Base-by-base conservation (phyloP, 306 rosid species). In the Castanopsis chinensis region DNA sequence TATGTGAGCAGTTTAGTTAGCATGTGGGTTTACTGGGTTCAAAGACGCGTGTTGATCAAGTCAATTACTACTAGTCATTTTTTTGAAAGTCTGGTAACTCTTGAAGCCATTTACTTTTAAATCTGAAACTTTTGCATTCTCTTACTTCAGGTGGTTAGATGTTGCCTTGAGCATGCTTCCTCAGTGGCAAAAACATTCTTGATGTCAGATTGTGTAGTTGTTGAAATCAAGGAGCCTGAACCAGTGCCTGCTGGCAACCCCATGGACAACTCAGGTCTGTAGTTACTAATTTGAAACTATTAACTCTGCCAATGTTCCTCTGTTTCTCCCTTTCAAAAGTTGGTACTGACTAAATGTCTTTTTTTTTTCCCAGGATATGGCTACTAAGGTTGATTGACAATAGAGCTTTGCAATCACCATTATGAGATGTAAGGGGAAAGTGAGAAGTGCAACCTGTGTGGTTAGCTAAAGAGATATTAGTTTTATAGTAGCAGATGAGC, bases 181-280 rank as follows among this genome's bases (percentile, higher is more conserved):
- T 96, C 99, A 5, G 99, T 96, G 30, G 99, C 99, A 19, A 96
- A 96, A 74, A 96, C 99, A 25, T 96, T 96, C 88, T 82, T 96
- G 64, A 96, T 96, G 99, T 96, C 99, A 6, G 99, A 96, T 52
- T 96, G 99, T 68, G 99, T 96, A 45, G 99, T 96, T 75, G 99
- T 93, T 56, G 99, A 96, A 91, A 96, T 96, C 18, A 96, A 96
- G 88, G 99, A 96, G 83, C 99, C 99, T 1, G 99, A 96, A 69
- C 32, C 85, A 49, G 90, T 75, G 37, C 79, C 93, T 54, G 92
- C 85, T 3, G 99, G 96, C 15, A 93, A 84, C 82, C 99, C 99
- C 67, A 96, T 96, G 99, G 99, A 96, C 89, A 81, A 75, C 72
- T 93, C 99, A 87, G 99, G 99, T 93, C 78, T 21, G 76, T 75